Conservation (phyloP, 805 yeast genomes). For the Wickerhamiella sorbophila region DNA sequence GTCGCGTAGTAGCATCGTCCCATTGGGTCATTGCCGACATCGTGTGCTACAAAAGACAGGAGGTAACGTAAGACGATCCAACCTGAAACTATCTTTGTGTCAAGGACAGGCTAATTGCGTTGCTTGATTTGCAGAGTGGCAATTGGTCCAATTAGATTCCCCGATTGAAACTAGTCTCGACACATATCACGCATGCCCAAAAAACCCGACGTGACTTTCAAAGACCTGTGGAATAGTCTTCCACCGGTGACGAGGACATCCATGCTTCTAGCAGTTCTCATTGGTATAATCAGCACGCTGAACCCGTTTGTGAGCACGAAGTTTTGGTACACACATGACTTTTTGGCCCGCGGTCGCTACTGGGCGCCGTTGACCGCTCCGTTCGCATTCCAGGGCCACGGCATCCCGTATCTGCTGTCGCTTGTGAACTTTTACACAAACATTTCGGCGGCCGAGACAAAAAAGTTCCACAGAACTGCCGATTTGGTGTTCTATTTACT, state of each 20-base stretch:
- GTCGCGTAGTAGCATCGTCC: not conserved
- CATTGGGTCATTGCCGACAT: slow-evolving; percentile 3
- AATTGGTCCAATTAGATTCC: not conserved
- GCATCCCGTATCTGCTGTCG: slow-evolving; percentile 6
- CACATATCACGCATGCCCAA: not conserved
- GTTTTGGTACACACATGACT: slow-evolving; percentile 10
- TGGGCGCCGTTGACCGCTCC: slow-evolving; percentile 12
- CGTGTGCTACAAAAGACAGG: no score
- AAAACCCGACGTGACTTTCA: slow-evolving; percentile 1
- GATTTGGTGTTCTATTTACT: slow-evolving; percentile 14
- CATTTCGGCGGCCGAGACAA: slow-evolving; percentile 8
- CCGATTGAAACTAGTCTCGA: not conserved
- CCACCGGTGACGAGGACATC: slow-evolving; percentile 13
- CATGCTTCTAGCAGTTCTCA: slow-evolving; percentile 2
- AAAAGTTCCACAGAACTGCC: slow-evolving; percentile 5
- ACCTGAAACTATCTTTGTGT: no score
- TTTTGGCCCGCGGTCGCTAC: slow-evolving; percentile 8
- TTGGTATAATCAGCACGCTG: slow-evolving; percentile 3
- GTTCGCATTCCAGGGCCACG: slow-evolving; percentile 5
- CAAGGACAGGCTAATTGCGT: no score
- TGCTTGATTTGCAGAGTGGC: not conserved
- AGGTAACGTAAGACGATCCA: no score
- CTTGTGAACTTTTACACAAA: slow-evolving; percentile 6
- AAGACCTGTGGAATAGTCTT: slow-evolving; percentile 11
- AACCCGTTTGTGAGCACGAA: slow-evolving; percentile 7